Conservation (phyloP, 2,329 filamentous ascomycete species). For the Zymoseptoria ardabiliae region DNA sequence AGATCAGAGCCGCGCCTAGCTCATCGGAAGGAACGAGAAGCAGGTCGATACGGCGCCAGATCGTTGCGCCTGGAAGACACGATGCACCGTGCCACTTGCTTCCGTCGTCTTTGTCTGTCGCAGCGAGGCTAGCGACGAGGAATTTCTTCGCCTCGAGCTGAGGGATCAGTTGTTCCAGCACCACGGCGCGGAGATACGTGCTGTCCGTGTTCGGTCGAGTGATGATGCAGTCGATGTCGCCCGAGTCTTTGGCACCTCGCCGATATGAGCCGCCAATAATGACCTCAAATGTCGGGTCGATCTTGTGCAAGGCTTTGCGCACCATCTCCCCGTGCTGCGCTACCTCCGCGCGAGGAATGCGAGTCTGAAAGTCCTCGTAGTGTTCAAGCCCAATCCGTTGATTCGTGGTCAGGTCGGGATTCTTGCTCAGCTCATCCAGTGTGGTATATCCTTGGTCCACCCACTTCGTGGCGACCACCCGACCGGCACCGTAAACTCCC, state of each 20-base stretch:
- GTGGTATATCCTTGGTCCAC: slow-evolving; percentile 66
- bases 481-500: slow-evolving; percentile 67
- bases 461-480: slow-evolving; percentile 65
- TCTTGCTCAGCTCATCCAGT: slow-evolving; percentile 59
- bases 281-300: slow-evolving; percentile 60
- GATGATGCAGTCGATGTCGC: slow-evolving; percentile 80
- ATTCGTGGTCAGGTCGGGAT: slow-evolving; percentile 57
- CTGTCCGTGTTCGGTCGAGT: slow-evolving; percentile 57
- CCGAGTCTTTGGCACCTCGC: slow-evolving; percentile 63
- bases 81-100: slow-evolving; percentile 89
- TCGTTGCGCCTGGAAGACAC: slow-evolving; percentile 51
- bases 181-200: slow-evolving; percentile 52
- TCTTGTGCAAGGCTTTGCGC: slow-evolving; percentile 45
- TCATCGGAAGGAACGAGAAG: slow-evolving; percentile 73
- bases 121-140: slow-evolving; percentile 61
- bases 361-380: slow-evolving; percentile 68
- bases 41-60: slow-evolving; percentile 79
- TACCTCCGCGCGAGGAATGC: slow-evolving; percentile 73
- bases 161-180: slow-evolving; percentile 57
- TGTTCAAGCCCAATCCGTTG: slow-evolving; percentile 72
- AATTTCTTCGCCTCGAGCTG: slow-evolving; percentile 56
- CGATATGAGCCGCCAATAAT: slow-evolving; percentile 81
- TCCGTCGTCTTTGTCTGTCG: slow-evolving; percentile 46
- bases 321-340: slow-evolving; percentile 61
- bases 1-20: slow-evolving; percentile 79